These are phyloP conservation scores for Mycena maculata DNA, from an alignment of 768 basidiomycete genomes.

Conservation along the genomic window DNA sequence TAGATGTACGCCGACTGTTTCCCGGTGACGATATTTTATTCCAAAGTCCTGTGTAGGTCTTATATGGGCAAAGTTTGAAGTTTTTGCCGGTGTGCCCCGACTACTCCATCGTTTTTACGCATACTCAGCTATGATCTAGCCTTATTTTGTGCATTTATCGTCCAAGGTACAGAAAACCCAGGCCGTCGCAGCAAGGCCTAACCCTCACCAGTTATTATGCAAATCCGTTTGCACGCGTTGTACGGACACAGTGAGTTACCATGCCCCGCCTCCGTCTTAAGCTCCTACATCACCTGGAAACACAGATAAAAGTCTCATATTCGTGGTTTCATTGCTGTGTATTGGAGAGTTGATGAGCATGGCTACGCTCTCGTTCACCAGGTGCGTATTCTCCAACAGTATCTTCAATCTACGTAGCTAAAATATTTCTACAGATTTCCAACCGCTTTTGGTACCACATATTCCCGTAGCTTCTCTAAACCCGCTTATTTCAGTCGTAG, in stretches of 20 bases:
- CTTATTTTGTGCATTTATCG: conserved; percentile 33
- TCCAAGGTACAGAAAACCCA: conserved; percentile 20
- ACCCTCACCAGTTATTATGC: conserved; percentile 30
- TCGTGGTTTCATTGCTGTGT: conserved; percentile 30
- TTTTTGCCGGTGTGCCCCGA: conserved; percentile 21
- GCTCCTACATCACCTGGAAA: too few species aligned
- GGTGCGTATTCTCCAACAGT: neutral
- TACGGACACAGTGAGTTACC: conserved; percentile 24
- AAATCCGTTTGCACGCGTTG: conserved; percentile 32
- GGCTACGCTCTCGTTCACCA: conserved; percentile 26
- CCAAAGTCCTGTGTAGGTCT: conserved; percentile 8
- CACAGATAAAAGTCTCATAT: conserved; percentile 29
- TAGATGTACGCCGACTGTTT: conserved; percentile 13
- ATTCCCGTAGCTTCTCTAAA: neutral
- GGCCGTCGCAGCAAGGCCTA: too few species aligned
- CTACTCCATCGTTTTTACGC: neutral
- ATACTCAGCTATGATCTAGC: neutral
- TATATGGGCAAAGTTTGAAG: conserved; percentile 33
- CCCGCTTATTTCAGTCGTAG: conserved; percentile 1
- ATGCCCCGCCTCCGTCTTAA: neutral
- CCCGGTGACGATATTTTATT: neutral
- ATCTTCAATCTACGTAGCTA: neutral
- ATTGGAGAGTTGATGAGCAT: conserved; percentile 34
- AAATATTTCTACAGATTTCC: conserved; percentile 23
- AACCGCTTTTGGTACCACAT: conserved; percentile 17